A percentile compares a stretch with the other conserved stretches of the same genome.
These are phyloP conservation scores for Salinomyces thailandicus DNA, from an alignment of 2,329 filamentous ascomycete genomes.

Conservation along the genomic window DNA sequence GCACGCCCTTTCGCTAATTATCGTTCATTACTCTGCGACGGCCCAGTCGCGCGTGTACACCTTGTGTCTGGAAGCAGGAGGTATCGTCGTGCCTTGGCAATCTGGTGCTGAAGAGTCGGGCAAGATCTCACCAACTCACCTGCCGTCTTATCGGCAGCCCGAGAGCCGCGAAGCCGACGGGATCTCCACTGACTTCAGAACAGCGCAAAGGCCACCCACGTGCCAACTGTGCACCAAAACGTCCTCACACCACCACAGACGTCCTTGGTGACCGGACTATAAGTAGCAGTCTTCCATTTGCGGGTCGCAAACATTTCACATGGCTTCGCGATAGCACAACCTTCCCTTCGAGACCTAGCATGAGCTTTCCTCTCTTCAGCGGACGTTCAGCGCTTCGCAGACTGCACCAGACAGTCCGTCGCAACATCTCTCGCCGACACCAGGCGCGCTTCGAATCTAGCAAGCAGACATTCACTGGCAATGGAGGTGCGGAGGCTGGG, in stretches of 20 bases:
- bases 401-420: conserved; percentile 24
- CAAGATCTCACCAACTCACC: no score
- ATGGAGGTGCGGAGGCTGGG: conserved; percentile 2
- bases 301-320: not conserved
- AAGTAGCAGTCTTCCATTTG: no score
- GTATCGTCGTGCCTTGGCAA: no score
- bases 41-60: no score
- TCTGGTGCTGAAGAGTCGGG: no score
- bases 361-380: conserved; percentile 10
- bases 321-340: not conserved
- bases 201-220: no score
- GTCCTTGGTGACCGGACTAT: not conserved
- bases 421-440: conserved; percentile 22
- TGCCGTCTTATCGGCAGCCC: no score
- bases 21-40: no score
- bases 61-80: no score
- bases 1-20: no score
- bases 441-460: conserved; percentile 14
- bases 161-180: no score
- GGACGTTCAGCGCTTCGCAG: conserved; percentile 20
- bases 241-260: not conserved
- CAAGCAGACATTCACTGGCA: conserved; percentile 8
- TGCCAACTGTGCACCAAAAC: not conserved
- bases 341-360: conserved; percentile 1
- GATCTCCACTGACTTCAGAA: not conserved